Evolutionary conservation across 2,329 filamentous ascomycete genomes (phyloP), one percentile per base, ranked within the genome.

Genomic region (Calonectria pauciramosa): DNA sequence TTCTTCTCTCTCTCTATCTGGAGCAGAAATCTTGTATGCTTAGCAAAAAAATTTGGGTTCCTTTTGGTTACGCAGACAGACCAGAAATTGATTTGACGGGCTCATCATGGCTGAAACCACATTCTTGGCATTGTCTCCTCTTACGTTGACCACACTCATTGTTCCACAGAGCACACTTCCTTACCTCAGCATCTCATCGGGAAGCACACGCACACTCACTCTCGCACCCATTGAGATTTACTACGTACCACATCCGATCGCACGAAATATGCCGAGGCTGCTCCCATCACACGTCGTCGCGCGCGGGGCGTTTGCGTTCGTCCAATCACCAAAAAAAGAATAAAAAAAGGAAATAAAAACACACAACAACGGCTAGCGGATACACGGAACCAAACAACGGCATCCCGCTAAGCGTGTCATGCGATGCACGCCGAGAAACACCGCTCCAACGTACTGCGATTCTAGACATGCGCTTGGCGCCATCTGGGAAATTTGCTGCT

Each of bases 1-100:
- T 63, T n/a, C 64, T 73, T 16, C 73, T 65, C 51, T 30, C 32
- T n/a, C n/a, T 36, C 41, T 52, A 26, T 34, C 26, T 20, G 41
- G 38, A 23, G 67, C 54, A 63, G 47, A 47, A 47, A 60, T 36
- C 20, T 28, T 60, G 56, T 60, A 60, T 60, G 34, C n/a, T 60
- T 60, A 60, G 56, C 56, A 60, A n/a, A 56, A 26, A 38, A 9
- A 38, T 38, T 20, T n/a, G n/a, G n/a, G 11, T n/a, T 36, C 14
- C n/a, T 38, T 60, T 60, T 38, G 54, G 56, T 60, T 60, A 6
- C 32, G n/a, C 56, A 60, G 32, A 60, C 56, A 38, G 34, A n/a
- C 56, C 56, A 60, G 56, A 60, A 60, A 60, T 60, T 60, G 56
- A 60, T 14, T 14, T 38, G n/a, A 60, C 32, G 7, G 32, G 23